Evolutionary conservation across 2,329 filamentous ascomycete genomes (phyloP), one percentile per base, ranked within the genome.

Genomic region (Neonectria magnoliae): DNA sequence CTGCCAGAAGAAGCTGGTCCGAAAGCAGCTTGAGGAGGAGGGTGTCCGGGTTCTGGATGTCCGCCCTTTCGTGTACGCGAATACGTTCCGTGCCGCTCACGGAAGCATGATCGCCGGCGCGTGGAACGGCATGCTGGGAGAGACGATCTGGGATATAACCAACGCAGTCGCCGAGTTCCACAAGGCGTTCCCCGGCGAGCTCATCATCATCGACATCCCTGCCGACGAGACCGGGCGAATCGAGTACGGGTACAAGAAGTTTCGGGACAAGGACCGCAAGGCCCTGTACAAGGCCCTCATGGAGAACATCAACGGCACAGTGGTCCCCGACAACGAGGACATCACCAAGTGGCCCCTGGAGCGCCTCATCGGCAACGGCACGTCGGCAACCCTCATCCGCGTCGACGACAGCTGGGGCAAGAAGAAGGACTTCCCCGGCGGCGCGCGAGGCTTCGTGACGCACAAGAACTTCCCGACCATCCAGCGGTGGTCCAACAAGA

Each of bases 161-260:
- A 51, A 68, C 5, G 61, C 66, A 3, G 65, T 78, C 60, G 78
- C 77, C 62, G 29, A 62, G 4, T 79, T 78, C 66, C 76, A 73
- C 51, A 31, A 61, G 0, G 44, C 72, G 6, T 50, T 69, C 22
- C 76, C 77, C 3, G 77, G 77, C 11, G 77, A 79, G 64, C 68
- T 79, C 50, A 69, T 76, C 70, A 78, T 79, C 59, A 69, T 71
- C 60, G 77, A 79, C 53, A 61, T 79, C 13, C 68, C 76, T 38
- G 47, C 64, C 31, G 9, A 8, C 2, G 66, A 71, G 2, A 57
- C 54, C 25, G 64, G 62, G 41, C 55, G 47, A 20, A 10, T 63
- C 11, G 44, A 53, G 2, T 18, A 48, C 14, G 53, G 50, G 10
- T 20, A 36, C 27, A 18, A 42, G 7, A n/a, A 27, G 10, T n/a